These are phyloP conservation scores for Fusarium annulatum DNA, from an alignment of 2,329 filamentous ascomycete species.

Conservation along the genomic window DNA sequence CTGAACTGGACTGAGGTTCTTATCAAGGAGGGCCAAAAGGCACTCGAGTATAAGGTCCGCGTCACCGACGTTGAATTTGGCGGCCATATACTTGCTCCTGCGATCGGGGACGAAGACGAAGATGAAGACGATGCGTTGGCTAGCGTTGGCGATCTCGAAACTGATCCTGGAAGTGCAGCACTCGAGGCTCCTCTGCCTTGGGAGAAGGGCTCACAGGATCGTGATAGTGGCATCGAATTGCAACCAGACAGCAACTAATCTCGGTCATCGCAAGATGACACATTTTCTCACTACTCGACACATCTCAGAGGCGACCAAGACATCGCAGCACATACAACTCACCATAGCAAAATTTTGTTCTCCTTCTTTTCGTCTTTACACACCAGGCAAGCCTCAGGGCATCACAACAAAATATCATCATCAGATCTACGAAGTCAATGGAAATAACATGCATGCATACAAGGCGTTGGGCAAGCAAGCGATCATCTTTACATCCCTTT, in stretches of 20 bases:
- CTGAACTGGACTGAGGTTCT: conserved; percentile 90
- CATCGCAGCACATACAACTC: conserved; percentile 18
- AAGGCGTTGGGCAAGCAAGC: conserved; percentile 43
- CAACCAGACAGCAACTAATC: conserved; percentile 52
- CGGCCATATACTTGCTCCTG: conserved; percentile 77
- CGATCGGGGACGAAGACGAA: conserved; percentile 67
- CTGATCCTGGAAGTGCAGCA: conserved; percentile 34
- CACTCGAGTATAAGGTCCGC: conserved; percentile 83
- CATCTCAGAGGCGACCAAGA: conserved; percentile 17
- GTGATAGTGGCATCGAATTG: conserved; percentile 65
- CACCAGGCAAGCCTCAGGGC: conserved; percentile 33
- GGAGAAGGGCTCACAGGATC: conserved; percentile 58
- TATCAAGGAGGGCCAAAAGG: conserved; percentile 88
- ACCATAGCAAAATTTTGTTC: conserved; percentile 18
- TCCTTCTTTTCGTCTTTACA: conserved; percentile 16
- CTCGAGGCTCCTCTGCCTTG: conserved; percentile 47
- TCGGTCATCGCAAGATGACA: not conserved
- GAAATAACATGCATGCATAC: conserved; percentile 38
- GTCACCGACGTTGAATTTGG: conserved; percentile 84
- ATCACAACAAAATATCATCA: conserved; percentile 25
- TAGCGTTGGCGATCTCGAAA: conserved; percentile 26
- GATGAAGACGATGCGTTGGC: conserved; percentile 41
- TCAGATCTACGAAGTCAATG: conserved; percentile 33
- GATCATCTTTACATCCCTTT: conserved; percentile 31
- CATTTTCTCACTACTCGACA: not conserved